Evolutionary conservation across 129 eudicot species (phyloP), one percentile per base, ranked within the genome.

Genomic region (Rutidosis leptorrhynchoides): DNA sequence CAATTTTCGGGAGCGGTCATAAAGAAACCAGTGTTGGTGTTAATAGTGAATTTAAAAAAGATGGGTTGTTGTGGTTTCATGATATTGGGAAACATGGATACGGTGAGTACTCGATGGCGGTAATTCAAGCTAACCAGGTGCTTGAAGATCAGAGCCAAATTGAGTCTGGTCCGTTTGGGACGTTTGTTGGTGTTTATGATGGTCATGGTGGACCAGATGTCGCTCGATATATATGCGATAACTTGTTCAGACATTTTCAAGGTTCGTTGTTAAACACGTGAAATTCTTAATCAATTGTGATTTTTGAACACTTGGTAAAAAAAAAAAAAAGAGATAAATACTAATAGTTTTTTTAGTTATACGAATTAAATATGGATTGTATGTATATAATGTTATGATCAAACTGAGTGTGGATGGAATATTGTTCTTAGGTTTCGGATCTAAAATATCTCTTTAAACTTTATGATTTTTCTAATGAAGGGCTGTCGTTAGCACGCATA

Each of bases 131-230:
- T 0, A 85, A 85, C 59, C 78, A 71, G 58, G 85, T 82, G 62
- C 82, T 85, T 29, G 93, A 85, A 71, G 93, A 85, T 61, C 88
- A 85, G 72, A 61, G 83, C 70, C 88, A 85, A 65, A 71, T 85
- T 40, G 88, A 85, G 74, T 82, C 85, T 4, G 93, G 93, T 33
- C 74, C 81, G 16, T 75, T 79, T 53, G 93, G 88, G 25, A 82
- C 85, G 3, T 85, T 80, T 70, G 83, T 85, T 64, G 93, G 93
- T 5, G 85, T 85, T 65, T 82, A 85, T 57, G 93, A 85, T 68
- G 93, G 93, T 52, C 93, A 85, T 68, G 93, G 87, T 15, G 92
- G 92, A 5, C 87, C 85, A 0, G 81, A 85, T 37, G 79, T 79
- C 11, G 87, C 92, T 6, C 74, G 85, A 26, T 85, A 70, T 25